These are phyloP conservation scores for Geranium brycei DNA, from an alignment of 345 rosid genomes.

Conservation along the genomic window DNA sequence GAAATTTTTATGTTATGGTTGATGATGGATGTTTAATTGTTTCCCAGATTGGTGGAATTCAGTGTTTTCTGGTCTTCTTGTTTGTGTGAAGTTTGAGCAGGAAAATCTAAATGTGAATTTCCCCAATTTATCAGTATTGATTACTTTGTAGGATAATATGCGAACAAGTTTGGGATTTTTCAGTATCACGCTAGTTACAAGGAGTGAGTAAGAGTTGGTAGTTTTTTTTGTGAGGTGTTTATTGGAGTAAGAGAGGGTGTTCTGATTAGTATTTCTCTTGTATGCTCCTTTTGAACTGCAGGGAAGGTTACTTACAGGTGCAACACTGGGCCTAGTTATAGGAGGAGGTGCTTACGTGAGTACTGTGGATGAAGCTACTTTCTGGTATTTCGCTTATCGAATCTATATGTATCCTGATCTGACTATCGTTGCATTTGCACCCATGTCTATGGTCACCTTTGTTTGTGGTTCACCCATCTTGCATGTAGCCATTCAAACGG, in stretches of 20 bases:
- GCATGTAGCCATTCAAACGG: not conserved
- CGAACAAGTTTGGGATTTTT: not conserved
- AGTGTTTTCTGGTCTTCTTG: too few relatives aligned
- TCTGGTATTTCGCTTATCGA: conserved; percentile 48
- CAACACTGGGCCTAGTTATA: conserved; percentile 66
- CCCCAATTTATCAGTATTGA: not conserved
- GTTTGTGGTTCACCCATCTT: too few relatives aligned
- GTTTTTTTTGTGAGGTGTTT: not conserved
- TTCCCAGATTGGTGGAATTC: not conserved
- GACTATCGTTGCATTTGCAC: not conserved
- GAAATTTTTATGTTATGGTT: not conserved
- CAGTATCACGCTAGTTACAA: not conserved
- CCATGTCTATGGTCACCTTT: not conserved
- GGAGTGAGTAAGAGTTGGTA: not conserved
- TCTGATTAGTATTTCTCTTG: not conserved
- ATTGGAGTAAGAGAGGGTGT: too few relatives aligned
- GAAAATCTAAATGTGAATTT: not conserved
- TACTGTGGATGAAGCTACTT: conserved; percentile 94
- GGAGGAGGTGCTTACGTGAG: conserved; percentile 94
- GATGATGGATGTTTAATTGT: not conserved
- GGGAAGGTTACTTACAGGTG: conserved; percentile 84
- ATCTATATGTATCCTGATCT: conserved; percentile 2
- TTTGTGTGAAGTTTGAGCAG: too few relatives aligned
- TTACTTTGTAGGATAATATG: not conserved
- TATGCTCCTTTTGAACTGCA: conserved; percentile 14